Conservation (phyloP, 2,329 filamentous ascomycete genomes). For the Monascus ruber region DNA sequence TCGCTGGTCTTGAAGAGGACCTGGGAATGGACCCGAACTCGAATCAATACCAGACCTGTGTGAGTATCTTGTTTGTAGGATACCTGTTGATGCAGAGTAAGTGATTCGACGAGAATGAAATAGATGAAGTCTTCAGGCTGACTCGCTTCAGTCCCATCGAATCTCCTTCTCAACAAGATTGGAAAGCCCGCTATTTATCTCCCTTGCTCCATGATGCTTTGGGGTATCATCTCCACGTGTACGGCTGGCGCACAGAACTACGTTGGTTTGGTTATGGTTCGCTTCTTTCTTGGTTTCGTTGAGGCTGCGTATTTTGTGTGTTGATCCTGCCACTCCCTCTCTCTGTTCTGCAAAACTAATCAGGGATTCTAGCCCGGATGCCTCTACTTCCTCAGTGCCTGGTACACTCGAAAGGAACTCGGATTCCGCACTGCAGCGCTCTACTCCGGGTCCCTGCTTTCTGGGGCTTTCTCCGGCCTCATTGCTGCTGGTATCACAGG, state of each 20-base stretch:
- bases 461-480: conserved; percentile 59
- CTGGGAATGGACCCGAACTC: conserved; percentile 25
- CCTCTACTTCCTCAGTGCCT: conserved; percentile 37
- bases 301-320: conserved; percentile 35
- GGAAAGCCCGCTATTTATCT: conserved; percentile 42
- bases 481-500: conserved; percentile 54
- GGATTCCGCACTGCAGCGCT: conserved; percentile 37
- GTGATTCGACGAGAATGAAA: background rate
- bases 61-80: conserved; percentile 43
- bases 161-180: conserved; percentile 40
- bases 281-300: conserved; percentile 35
- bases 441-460: conserved; percentile 55
- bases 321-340: conserved; percentile 16
- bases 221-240: conserved; percentile 49
- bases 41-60: conserved; percentile 33
- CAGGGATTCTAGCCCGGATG: conserved; percentile 40
- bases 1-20: conserved; percentile 31
- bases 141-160: conserved; percentile 30
- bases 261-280: conserved; percentile 33
- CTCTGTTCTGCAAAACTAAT: conserved; percentile 38
- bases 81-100: conserved; percentile 52
- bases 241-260: conserved; percentile 36
- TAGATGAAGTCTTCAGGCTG: background rate
- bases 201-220: conserved; percentile 44
- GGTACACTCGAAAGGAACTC: conserved; percentile 59